Evolutionary conservation across 2,329 filamentous ascomycete species (phyloP), one percentile per base, ranked within the genome.

Genomic region (Calonectria pseudoturangicola): DNA sequence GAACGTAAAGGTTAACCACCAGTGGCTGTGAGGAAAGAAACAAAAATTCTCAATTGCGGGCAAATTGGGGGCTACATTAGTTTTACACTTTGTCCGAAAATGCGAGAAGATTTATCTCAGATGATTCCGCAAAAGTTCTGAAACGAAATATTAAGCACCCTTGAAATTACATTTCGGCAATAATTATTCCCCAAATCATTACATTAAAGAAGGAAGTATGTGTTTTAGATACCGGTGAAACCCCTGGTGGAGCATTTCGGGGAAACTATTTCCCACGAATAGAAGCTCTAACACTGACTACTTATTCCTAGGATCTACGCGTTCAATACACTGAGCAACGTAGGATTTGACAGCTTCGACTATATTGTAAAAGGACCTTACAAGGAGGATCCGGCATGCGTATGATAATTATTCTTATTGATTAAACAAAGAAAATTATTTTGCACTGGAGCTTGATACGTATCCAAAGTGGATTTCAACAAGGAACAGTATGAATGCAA

Each of bases 131-230:
- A 1, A 41, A 62, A 62, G n/a, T 30, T 62, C 39, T 45, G 21
- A 62, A 62, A 62, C 56, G 25, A 62, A 4, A 28, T 45, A 45
- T 45, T 30, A 28, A 62, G 13, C 6, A 43, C 33, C 33, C 5
- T 27, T 25, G 18, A n/a, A 21, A 21, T 43, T 45, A 9, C 16
- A 45, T 45, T 30, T n/a, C 56, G 56, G 56, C 36, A 10, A 62
- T 30, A 62, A 62, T 45, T 62, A 45, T 62, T 62, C 56, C 56
- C 39, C 39, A 30, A 62, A 45, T 45, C 39, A 43, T 62, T 62
- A 5, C 8, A 43, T n/a, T n/a, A 30, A 45, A 18, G 21, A 60
- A 39, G 21, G 56, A n/a, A 45, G 3, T 15, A 41, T 45, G 27
- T 62, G 56, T 62, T 62, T 62, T 45, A 15, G 25, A 62, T 62